Base-by-base conservation (phyloP, 495 filamentous ascomycete species). In the Penicillium egyptiacum region DNA sequence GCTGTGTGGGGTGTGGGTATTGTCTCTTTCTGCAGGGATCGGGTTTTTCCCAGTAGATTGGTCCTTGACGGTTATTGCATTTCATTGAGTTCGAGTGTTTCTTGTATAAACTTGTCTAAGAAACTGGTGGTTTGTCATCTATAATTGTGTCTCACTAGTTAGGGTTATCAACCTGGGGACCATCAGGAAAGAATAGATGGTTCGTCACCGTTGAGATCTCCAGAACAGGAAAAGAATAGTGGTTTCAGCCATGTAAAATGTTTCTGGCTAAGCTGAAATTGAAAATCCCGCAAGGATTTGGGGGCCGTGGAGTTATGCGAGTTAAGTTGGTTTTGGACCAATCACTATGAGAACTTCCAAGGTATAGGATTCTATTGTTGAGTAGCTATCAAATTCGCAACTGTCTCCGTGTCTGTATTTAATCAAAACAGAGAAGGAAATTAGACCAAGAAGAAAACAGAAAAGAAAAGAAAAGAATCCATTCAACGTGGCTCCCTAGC, bases 231-330 rank as follows among this genome's bases (percentile, higher is more conserved):
- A 39, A n/a, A 5, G 10, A 1, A 14, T 12, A 16, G 31, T n/a
- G 3, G 35, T 39, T 17, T 17, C 35, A 17, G 35, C 35, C 35
- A 7, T 39, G 3, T 8, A 17, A n/a, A 39, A 39, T 39, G 35
- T 17, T 17, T 39, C 7, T 39, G 16, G 35, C 35, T 31, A 30
- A 8, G 25, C 26, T 17, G 45, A 48, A 48, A 48, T 48, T 48
- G 42, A 47, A 55, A 46, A 46, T 47, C 42, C 31, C 42, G 53
- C 53, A 54, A 20, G 22, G 51, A 23, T 37, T 55, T 55, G 53
- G 53, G 53, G 53, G 53, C 53, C 53, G 16, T 52, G 50, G 33
- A 52, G 50, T 41, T 51, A 51, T 40, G 50, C 50, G 12, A 17
- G 35, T n/a, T 7, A 16, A 12, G 33, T 41, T 26, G 9, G 17